Evolutionary conservation across 495 filamentous ascomycete species (phyloP).

Genomic region (Hypoxylon intermedium): DNA sequence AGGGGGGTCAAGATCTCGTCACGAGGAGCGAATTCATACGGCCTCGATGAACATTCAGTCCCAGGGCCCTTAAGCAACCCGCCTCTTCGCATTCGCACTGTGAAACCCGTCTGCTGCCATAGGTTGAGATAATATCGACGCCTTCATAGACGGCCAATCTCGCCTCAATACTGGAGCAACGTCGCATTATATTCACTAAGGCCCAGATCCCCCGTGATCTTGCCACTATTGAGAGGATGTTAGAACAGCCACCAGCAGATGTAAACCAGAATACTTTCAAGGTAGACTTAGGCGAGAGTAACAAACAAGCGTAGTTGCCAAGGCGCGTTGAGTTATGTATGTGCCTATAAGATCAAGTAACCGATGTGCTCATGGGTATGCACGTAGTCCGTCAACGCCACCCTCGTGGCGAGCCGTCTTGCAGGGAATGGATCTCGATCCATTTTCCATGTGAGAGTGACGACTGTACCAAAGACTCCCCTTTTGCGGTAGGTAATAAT

Average conservation of each 20-base stretch:
- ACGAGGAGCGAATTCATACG: background rate
- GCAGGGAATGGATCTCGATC: conserved; percentile 1
- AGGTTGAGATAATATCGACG: background rate
- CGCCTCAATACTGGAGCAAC: conserved; percentile 14
- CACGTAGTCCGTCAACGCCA: background rate
- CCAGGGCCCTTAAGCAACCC: background rate
- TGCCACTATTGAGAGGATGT: background rate
- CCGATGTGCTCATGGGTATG: background rate
- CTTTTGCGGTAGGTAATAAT: conserved; percentile 1
- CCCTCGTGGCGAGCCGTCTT: conserved; percentile 12
- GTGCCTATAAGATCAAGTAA: background rate
- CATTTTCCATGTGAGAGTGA: background rate
- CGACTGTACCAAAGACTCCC: background rate
- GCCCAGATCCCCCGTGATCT: background rate
- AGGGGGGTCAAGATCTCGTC: background rate
- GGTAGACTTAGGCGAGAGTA: too few species aligned
- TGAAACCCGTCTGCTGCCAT: too few species aligned
- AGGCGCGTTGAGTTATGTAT: background rate
- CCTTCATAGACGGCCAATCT: conserved; percentile 10
- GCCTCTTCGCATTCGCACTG: conserved; percentile 1
- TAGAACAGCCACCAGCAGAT: background rate
- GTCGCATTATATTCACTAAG: conserved; percentile 13
- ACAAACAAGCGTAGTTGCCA: too few species aligned
- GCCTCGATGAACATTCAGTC: conserved; percentile 6
- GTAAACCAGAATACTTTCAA: background rate